Conservation (phyloP, 2,329 filamentous ascomycete species). For the Catunica adiposa region DNA sequence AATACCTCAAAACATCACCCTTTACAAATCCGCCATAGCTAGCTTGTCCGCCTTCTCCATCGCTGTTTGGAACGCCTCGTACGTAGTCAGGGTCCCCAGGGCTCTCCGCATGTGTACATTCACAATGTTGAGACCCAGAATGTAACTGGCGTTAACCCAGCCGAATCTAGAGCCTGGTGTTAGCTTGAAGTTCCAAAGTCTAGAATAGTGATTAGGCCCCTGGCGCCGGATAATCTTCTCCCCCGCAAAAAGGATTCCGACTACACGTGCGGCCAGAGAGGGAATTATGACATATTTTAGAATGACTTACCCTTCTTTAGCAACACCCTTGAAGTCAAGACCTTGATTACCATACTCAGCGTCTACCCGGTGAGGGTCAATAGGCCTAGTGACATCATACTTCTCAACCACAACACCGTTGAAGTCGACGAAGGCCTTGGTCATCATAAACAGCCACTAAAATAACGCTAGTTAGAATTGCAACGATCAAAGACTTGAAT, state of each 20-base stretch:
- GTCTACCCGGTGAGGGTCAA: conserved; percentile 84
- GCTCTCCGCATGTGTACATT: conserved; percentile 81
- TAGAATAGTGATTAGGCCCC: neutral
- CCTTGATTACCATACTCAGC: conserved; percentile 98
- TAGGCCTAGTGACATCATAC: conserved; percentile 83
- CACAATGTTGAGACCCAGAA: conserved; percentile 78
- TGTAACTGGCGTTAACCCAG: conserved; percentile 97
- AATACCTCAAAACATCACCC: neutral
- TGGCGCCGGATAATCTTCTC: neutral
- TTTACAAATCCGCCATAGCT: conserved; percentile 26
- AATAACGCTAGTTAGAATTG: neutral
- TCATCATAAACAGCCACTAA: conserved; percentile 89
- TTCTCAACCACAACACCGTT: conserved; percentile 98
- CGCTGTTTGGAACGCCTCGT: conserved; percentile 64
- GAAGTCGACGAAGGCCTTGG: conserved; percentile 94
- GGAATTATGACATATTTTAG: neutral
- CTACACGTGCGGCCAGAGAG: neutral
- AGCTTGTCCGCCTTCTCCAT: conserved; percentile 38
- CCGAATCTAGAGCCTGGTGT: conserved; percentile 51
- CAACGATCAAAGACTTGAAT: neutral
- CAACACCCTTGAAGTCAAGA: conserved; percentile 84
- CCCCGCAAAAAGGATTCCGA: neutral
- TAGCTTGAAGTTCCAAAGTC: conserved; percentile 15
- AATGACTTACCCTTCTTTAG: conserved; percentile 72
- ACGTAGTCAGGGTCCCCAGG: conserved; percentile 73